A percentile compares a stretch with the other conserved stretches of the same genome.
Conservation (phyloP, 2,329 filamentous ascomycete genomes). For the Beauveria sp. region DNA sequence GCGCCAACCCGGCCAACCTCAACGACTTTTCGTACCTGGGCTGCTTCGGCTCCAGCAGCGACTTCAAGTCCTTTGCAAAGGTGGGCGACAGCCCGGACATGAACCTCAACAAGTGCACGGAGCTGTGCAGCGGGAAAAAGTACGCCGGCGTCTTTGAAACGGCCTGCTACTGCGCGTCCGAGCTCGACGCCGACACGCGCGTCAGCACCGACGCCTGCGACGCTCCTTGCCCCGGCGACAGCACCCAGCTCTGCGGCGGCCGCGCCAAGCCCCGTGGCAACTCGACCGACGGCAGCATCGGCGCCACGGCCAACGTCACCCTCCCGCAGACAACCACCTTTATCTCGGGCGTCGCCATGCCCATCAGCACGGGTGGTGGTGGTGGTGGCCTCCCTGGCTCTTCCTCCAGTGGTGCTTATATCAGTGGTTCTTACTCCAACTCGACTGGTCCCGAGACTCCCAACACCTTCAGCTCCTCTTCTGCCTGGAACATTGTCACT, state of each 20-base stretch:
- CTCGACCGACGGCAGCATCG: not conserved
- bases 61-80: constrained; percentile 28
- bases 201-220: constrained; percentile 29
- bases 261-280: constrained; percentile 12
- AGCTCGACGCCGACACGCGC: constrained; percentile 31
- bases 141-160: constrained; percentile 34
- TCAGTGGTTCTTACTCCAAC: not conserved
- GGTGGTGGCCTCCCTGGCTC: no score
- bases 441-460: not conserved
- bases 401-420: no score
- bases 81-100: constrained; percentile 25
- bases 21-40: constrained; percentile 28
- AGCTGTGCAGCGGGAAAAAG: constrained; percentile 26
- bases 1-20: constrained; percentile 26
- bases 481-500: not conserved
- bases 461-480: not conserved
- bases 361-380: no score
- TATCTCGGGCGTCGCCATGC: not conserved
- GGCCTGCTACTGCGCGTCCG: constrained; percentile 38
- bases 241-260: constrained; percentile 33
- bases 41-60: constrained; percentile 33
- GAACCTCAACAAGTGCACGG: constrained; percentile 32
- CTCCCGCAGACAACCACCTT: constrained; percentile 1
- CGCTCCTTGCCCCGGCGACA: constrained; percentile 34
- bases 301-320: constrained; percentile 1